Percentiles rank a stretch among this genome's conserved stretches.
phyloP scores from a whole-genome alignment of 345 rosid genomes.

The Hibiscus tridactylites region DNA sequence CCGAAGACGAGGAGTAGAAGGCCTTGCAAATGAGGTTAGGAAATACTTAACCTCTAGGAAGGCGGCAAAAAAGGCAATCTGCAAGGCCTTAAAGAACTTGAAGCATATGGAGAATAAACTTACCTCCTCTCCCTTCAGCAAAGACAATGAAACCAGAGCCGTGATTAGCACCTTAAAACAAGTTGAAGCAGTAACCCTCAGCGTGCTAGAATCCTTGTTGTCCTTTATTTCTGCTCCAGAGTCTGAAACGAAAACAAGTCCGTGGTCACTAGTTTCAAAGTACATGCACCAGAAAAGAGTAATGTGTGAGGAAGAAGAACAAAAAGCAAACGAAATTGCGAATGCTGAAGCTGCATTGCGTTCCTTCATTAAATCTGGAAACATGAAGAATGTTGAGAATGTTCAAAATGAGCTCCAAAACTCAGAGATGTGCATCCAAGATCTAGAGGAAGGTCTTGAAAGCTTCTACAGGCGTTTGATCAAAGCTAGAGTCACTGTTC shows the following conservation, averaged over 20 bases:
- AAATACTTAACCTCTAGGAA: conserved; percentile 38
- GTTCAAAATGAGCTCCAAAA: conserved; percentile 20
- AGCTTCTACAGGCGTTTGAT: conserved; percentile 22
- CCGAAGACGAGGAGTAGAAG: conserved; percentile 9
- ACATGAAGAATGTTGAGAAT: background rate
- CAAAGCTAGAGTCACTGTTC: conserved; percentile 30
- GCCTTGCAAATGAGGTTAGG: conserved; percentile 13
- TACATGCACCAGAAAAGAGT: conserved; percentile 23
- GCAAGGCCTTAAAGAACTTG: conserved; percentile 26
- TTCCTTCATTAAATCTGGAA: background rate
- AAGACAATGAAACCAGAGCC: background rate
- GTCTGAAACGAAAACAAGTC: conserved; percentile 15
- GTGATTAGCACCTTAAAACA: conserved; percentile 14
- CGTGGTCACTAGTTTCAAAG: conserved; percentile 32
- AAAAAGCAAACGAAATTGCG: conserved; percentile 21
- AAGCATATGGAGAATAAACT: conserved; percentile 15
- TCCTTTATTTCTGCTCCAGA: conserved; percentile 28
- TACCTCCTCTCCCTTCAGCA: background rate
- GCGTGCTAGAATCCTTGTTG: conserved; percentile 26
- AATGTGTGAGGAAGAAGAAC: conserved; percentile 15
- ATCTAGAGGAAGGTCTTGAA: conserved; percentile 28
- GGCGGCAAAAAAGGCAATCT: conserved; percentile 28
- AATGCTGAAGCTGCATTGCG: conserved; percentile 20
- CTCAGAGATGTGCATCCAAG: conserved; percentile 32
- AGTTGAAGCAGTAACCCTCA: conserved; percentile 17